phyloP scores from a whole-genome alignment of 1,139 yeast species.

The Magnusiomyces suaveolens region DNA sequence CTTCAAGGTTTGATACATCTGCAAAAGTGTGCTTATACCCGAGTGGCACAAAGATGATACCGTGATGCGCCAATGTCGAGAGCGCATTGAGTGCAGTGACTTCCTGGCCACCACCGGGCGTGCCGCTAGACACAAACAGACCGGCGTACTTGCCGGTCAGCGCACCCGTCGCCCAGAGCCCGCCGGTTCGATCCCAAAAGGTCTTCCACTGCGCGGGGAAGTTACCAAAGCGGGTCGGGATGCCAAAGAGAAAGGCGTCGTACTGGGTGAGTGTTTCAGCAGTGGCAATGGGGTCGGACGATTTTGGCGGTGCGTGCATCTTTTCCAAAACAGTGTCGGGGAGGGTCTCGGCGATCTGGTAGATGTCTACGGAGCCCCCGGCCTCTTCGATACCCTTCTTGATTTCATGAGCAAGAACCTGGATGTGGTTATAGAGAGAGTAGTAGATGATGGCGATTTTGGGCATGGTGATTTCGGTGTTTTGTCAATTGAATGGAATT shows the following conservation, averaged over 20 bases:
- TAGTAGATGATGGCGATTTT: conserved; percentile 64
- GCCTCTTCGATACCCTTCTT: conserved; percentile 63
- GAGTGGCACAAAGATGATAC: conserved; percentile 68
- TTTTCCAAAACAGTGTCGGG: conserved; percentile 48
- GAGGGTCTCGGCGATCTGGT: conserved; percentile 74
- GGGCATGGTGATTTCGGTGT: too few relatives aligned
- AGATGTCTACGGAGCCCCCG: conserved; percentile 58
- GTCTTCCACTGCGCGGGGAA: conserved; percentile 74
- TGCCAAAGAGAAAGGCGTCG: conserved; percentile 71
- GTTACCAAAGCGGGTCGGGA: conserved; percentile 78
- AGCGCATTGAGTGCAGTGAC: conserved; percentile 54
- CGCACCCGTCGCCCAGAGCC: conserved; percentile 70
- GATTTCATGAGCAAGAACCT: conserved; percentile 56
- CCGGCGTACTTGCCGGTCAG: conserved; percentile 71
- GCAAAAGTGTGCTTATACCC: conserved; percentile 62
- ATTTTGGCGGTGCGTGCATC: conserved; percentile 58
- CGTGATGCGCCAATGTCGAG: conserved; percentile 68
- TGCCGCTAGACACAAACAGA: conserved; percentile 66
- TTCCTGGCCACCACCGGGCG: conserved; percentile 83
- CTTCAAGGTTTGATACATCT: conserved; percentile 49
- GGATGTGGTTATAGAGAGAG: conserved; percentile 74
- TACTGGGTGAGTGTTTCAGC: conserved; percentile 49
- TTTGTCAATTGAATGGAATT: too few relatives aligned
- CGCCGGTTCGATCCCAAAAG: conserved; percentile 77
- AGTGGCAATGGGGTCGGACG: conserved; percentile 58